phyloP scores from a whole-genome alignment of 1,139 yeast genomes.

The Scheffersomyces quercinus region DNA sequence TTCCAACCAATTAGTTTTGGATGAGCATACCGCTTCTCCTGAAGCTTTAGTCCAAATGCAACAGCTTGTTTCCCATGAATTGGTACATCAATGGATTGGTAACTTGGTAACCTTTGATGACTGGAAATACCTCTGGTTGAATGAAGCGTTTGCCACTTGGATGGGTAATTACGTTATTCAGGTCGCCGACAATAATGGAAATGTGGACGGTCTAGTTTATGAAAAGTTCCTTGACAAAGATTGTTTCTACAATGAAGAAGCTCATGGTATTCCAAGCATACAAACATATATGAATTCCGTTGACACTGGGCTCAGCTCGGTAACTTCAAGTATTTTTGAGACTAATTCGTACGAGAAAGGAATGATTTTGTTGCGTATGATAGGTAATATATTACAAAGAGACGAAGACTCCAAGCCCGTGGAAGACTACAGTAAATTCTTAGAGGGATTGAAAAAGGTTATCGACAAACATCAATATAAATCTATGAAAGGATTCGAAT shows the following conservation, averaged over 20 bases:
- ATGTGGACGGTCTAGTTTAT: slow-evolving; percentile 33
- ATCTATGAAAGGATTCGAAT: slow-evolving; percentile 53
- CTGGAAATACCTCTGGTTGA: slow-evolving; percentile 70
- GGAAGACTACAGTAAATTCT: slow-evolving; percentile 27
- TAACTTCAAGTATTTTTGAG: slow-evolving; percentile 45
- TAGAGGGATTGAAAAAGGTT: slow-evolving; percentile 43
- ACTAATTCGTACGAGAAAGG: slow-evolving; percentile 66
- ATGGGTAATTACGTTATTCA: slow-evolving; percentile 49
- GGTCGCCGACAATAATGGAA: slow-evolving; percentile 26
- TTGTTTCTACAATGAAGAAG: slow-evolving; percentile 26
- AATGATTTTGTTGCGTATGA: slow-evolving; percentile 56
- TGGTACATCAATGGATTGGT: slow-evolving; percentile 80
- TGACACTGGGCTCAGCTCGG: slow-evolving; percentile 40
- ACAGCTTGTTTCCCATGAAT: slow-evolving; percentile 66
- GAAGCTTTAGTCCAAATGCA: slow-evolving; percentile 30
- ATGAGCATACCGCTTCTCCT: slow-evolving; percentile 22
- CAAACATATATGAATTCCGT: slow-evolving; percentile 28
- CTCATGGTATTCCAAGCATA: slow-evolving; percentile 24
- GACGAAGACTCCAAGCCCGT: slow-evolving; percentile 19
- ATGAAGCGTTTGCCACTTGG: slow-evolving; percentile 76
- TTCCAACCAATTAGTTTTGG: slow-evolving; percentile 49
- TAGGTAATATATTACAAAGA: slow-evolving; percentile 46
- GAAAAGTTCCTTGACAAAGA: slow-evolving; percentile 45
- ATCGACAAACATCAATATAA: slow-evolving; percentile 35
- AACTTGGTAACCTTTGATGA: slow-evolving; percentile 63